Conservation (phyloP, 2,329 filamentous ascomycete genomes). For the Madurella fahalii region DNA sequence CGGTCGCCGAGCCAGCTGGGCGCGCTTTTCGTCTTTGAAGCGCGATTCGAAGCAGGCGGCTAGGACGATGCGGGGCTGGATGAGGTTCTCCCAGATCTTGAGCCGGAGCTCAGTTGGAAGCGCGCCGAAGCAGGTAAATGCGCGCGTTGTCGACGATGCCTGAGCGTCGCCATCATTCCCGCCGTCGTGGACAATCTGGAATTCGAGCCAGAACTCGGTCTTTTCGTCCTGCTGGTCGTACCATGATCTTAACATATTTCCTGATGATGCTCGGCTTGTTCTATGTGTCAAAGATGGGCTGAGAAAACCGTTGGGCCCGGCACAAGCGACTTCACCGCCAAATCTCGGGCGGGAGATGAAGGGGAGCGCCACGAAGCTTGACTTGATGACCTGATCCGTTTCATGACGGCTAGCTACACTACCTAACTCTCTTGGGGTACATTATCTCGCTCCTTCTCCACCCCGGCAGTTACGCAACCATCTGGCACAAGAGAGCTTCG, state of each 20-base stretch:
- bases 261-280: not conserved
- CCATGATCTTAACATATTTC: constrained; percentile 21
- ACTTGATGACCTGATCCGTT: too few relatives aligned
- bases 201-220: constrained; percentile 41
- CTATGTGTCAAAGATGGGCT: not conserved
- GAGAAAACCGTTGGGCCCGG: too few relatives aligned
- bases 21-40: constrained; percentile 26
- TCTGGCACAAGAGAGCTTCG: too few relatives aligned
- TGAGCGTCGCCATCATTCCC: constrained; percentile 23
- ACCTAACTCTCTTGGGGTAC: too few relatives aligned
- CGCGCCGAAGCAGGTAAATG: constrained; percentile 36
- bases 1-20: constrained; percentile 19
- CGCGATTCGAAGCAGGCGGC: constrained; percentile 39
- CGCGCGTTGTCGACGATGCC: constrained; percentile 11
- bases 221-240: constrained; percentile 15
- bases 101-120: constrained; percentile 47
- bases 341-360: too few relatives aligned
- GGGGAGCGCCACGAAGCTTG: too few relatives aligned
- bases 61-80: constrained; percentile 43
- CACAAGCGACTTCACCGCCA: too few relatives aligned
- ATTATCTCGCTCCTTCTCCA: too few relatives aligned
- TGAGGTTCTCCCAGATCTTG: constrained; percentile 43
- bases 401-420: too few relatives aligned
- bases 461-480: too few relatives aligned
- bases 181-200: constrained; percentile 43